Base-by-base conservation (phyloP, 225 moss, liverwort and hornwort species). In the Polytrichum formosum region DNA sequence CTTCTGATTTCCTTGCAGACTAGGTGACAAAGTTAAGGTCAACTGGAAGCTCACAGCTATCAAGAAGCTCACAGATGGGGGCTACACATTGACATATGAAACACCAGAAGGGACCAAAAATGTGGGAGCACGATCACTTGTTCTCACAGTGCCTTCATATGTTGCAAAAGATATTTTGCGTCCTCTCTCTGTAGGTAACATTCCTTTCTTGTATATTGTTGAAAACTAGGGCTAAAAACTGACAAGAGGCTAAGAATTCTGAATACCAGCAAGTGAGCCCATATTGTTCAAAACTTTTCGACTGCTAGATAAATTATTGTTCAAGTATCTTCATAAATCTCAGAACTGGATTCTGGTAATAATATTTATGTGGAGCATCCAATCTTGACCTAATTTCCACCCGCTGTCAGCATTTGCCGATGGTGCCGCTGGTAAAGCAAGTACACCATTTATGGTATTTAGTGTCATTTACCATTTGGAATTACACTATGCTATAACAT, bases 61-160 rank as follows among this genome's bases (percentile, higher is more conserved):
- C 54, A 28, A 79, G 73, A 94, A 91, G 88, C 65, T 70, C 26
- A 67, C 81, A n/a, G 81, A 77, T 71, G 90, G 77, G 28, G 73
- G 80, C 20, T 98, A 88, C 80, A 75, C 64, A 35, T 71, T 98
- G 68, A 86, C 85, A 20, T 98, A 94, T 56, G 90, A 91, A 74
- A 98, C 98, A 58, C 94, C 92, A 35, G 88, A 91, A 75, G 98
- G 98, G 69, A 82, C 69, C 31, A 82, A 80, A 80, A 72, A 54
- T 46, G 84, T 94, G 56, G 75, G 77, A 64, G 78, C 92, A 16
- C 85, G 88, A 64, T 76, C 89, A 53, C 65, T 98, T 22, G 92
- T 98, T 53, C 92, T 98, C 35, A 98, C 98, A 27, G 90, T 98
- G 63, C 98, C 98, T 28, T 87, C 98, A 5, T 94, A 93, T 70